These are phyloP conservation scores for Thalassiosira hispida DNA, from an alignment of 352 stramenopile species.

Conservation along the genomic window DNA sequence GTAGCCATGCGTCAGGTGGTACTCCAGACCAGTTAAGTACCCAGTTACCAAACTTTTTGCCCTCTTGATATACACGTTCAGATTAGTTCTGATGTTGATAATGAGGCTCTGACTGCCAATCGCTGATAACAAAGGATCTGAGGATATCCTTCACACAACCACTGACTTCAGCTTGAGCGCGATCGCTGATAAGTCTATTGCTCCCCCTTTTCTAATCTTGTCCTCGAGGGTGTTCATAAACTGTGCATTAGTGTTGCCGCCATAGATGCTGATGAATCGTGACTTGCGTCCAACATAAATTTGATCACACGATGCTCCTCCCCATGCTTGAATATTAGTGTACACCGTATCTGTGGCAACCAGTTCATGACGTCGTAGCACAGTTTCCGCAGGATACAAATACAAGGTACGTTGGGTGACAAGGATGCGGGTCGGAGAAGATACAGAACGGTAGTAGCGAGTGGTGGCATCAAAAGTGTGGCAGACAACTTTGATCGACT, in stretches of 20 bases:
- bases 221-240: slow-evolving; percentile 42
- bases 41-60: slow-evolving; percentile 27
- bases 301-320: background rate
- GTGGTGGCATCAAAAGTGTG: slow-evolving; percentile 11
- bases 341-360: background rate
- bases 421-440: slow-evolving; percentile 8
- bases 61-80: slow-evolving; percentile 21
- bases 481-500: background rate
- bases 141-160: slow-evolving; percentile 30
- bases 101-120: slow-evolving; percentile 33
- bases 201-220: slow-evolving; percentile 30
- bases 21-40: background rate
- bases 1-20: too few relatives aligned
- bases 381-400: background rate
- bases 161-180: slow-evolving; percentile 13
- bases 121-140: slow-evolving; percentile 7
- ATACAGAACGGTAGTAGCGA: slow-evolving; percentile 4
- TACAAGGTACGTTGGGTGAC: background rate
- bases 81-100: slow-evolving; percentile 48
- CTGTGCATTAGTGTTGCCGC: slow-evolving; percentile 6
- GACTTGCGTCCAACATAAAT: background rate
- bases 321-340: background rate
- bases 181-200: slow-evolving; percentile 21
- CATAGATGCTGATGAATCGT: background rate
- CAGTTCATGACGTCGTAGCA: background rate